Base-by-base conservation (phyloP, 2,329 filamentous ascomycete species). In the Diaporthe citriasiana region DNA sequence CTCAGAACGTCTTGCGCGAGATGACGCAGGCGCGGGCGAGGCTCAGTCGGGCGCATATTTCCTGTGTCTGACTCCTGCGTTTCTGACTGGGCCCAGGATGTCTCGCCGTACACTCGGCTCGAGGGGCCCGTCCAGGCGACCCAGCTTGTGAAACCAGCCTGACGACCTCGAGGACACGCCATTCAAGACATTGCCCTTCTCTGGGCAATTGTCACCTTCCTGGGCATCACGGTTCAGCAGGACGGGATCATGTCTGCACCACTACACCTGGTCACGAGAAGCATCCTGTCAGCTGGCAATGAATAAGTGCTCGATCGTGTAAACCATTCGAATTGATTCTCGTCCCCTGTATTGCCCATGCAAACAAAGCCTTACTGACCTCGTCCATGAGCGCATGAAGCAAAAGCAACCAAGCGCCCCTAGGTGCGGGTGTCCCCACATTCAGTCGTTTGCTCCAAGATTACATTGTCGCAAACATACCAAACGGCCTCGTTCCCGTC, bases 71-170 rank as follows among this genome's bases (percentile, higher is more conserved):
- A 69, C 35, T 59, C 66, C 65, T 57, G 55, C 59, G 30, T 51
- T 68, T 65, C 59, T 73, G 74, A 75, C 68, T 75, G 74, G 73
- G 71, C 70, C 71, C 47, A 30, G 8, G 4, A 22, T 75, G 74
- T 75, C 74, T 74, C 47, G 59, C 47, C 55, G 56, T 45, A 59
- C 27, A 35, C 65, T 53, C 56, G 51, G 51, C 45, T 27, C 57
- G 50, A 71, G 70, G 56, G 56, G 12, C 42, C 35, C 10, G 56
- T 27, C 63, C 15, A 53, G 63, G 63, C 63, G 45, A 51, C 63
- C 63, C 53, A 60, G 35, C 56, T 63, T 47, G 42, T 71, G 35
- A 12, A 25, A 47, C 33, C 47, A 38, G n/a, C 50, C 8, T 5
- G 45, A 19, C 30, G 47, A n/a, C 19, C n/a, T 33, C 40, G 19